Evolutionary conservation across 352 stramenopile species (phyloP), one percentile per base, ranked within the genome.

Genomic region (Blastocystis sp.): DNA sequence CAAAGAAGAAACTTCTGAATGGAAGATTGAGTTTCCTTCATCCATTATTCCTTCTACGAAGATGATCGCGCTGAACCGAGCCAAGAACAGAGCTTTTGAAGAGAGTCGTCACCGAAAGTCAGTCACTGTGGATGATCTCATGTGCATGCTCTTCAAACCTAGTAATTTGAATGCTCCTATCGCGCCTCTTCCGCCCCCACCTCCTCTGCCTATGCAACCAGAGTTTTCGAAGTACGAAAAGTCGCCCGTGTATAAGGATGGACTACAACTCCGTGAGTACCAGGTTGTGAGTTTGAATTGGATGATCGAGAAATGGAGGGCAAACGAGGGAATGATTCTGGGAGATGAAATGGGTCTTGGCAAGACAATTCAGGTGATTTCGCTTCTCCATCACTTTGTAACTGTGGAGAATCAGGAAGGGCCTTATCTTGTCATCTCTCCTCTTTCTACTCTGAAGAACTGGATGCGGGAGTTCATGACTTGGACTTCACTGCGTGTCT

Each of bases 241-340:
- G 20, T 88, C 84, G 2, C 89, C 89, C 23, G 69, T 62, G 11
- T 91, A 90, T 59, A 87, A 79, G 37, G 37, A 90, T 55, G 89
- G 89, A 6, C 73, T 89, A 4, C 94, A 95, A 66, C 90, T 99
- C 77, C 98, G 98, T 79, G 93, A 97, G 69, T 99, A 99, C 90
- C 97, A 99, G 91, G 84, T 99, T 70, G 95, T 98, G 77, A 96
- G 96, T 26, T 91, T 99, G 62, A 98, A 99, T 91, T 99, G 97
- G 97, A 98, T 99, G 96, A 97, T 99, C 54, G 96, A 97, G 54
- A 93, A 99, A 37, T 97, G 98, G 70, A 94, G 98, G 90, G 98
- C 98, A 90, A 26, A 68, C 2, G 59, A 92, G 87, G 96, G 98
- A 53, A 91, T 97, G 55, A 98, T 98, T 90, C 91, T 98, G 62